Base-by-base conservation (phyloP, 495 filamentous ascomycete species). In the Podospora fimiseda region DNA sequence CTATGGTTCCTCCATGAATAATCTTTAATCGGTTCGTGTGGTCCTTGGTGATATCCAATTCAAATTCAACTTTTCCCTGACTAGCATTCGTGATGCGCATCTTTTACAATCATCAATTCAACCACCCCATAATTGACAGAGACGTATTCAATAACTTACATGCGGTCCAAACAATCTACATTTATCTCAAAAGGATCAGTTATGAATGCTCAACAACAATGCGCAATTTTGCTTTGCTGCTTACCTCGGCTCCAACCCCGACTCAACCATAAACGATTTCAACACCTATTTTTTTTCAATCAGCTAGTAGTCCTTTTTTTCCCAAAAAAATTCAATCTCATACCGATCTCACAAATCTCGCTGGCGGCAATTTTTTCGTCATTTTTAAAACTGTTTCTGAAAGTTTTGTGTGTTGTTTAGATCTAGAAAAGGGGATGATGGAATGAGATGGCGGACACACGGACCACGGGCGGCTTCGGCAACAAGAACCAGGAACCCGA, bases 11-110 rank as follows among this genome's bases (percentile, higher is more conserved):
- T 41, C 93, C 93, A 72, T 98, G 93, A 55, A 97, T 76, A 46
- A 89, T 96, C 43, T 82, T 84, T 8, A 97, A 77, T 18, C 93
- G 84, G 62, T 96, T 98, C 3, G 92, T 96, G 66, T 98, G 93
- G 48, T 95, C 79, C 60, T 90, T 88, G 39, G 84, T 70, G 46
- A 98, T 87, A 49, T 88, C 79, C 24, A 98, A 74, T 63, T 95
- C 89, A 64, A 98, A 95, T 40, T 87, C 82, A 36, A 98, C 92
- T 22, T 73, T 75, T 33, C 91, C 92, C 7, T 85, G 83, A n/a
- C 66, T 69, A 44, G 89, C 92, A 43, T 83, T 76, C 15, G 81
- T 90, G 27, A 97, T 75, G 43, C 81, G 83, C 40, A 98, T 75
- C 87, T 95, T 45, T 13, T 1, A 15, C 30, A 15, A 47, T 58